phyloP scores from a whole-genome alignment of 1,139 yeast species.

The Yamadazyma trypodendri region DNA sequence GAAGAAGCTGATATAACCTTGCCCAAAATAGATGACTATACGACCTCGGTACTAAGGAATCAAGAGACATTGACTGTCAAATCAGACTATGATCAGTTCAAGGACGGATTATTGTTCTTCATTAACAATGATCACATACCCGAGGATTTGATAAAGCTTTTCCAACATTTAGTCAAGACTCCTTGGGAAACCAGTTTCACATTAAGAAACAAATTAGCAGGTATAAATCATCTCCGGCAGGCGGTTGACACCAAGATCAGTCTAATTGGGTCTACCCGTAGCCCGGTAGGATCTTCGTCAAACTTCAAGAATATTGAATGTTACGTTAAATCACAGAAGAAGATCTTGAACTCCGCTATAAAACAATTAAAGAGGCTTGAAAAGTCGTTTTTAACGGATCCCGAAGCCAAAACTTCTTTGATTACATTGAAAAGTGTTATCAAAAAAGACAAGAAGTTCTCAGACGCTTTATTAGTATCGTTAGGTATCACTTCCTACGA shows the following conservation, averaged over 20 bases:
- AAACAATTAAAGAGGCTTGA: conserved; percentile 52
- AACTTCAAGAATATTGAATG: conserved; percentile 27
- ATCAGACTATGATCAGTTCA: conserved; percentile 15
- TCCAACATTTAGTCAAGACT: conserved; percentile 49
- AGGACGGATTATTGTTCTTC: conserved; percentile 46
- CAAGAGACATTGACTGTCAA: conserved; percentile 8
- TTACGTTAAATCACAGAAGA: conserved; percentile 46
- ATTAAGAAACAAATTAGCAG: conserved; percentile 57
- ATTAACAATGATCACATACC: conserved; percentile 43
- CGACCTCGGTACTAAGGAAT: conserved; percentile 34
- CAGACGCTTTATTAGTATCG: conserved; percentile 52
- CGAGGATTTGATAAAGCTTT: conserved; percentile 45
- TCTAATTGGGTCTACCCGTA: conserved; percentile 22
- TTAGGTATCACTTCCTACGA: conserved; percentile 60
- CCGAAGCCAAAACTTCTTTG: conserved; percentile 37
- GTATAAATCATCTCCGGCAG: conserved; percentile 52
- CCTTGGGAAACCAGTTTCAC: conserved; percentile 42
- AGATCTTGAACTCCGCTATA: conserved; percentile 42
- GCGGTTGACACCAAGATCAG: conserved; percentile 51
- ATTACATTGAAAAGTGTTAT: conserved; percentile 55
- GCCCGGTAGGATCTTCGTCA: conserved; percentile 10
- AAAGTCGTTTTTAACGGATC: conserved; percentile 44
- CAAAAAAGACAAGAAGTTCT: conserved; percentile 55
- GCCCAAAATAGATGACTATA: conserved; percentile 48
- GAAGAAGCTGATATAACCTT: conserved; percentile 40